Percentiles rank a stretch among this genome's conserved stretches.
Evolutionary conservation across 345 rosid genomes (phyloP).

Genomic region (Hypericum androsaemum): DNA sequence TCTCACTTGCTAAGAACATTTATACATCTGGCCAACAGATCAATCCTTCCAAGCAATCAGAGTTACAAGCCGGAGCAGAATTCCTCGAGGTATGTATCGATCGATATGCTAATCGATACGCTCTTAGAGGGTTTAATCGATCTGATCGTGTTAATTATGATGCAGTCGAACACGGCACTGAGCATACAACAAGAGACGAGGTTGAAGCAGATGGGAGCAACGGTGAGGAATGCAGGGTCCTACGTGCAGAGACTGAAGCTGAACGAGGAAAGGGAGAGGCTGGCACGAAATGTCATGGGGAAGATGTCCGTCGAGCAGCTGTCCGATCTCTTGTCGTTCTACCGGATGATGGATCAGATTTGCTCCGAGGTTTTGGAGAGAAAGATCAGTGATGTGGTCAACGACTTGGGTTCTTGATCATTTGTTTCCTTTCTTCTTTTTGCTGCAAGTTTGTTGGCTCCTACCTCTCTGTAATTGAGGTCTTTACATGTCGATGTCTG

Average conservation of each 20-base stretch:
- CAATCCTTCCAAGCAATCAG: constrained; percentile 40
- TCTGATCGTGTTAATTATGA: background rate
- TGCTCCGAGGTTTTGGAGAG: constrained; percentile 19
- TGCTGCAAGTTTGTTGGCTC: no score
- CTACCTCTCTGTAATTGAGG: no score
- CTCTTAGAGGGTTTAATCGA: no score
- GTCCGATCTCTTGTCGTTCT: constrained; percentile 69
- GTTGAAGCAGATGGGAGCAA: constrained; percentile 90
- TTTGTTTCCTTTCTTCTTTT: no score
- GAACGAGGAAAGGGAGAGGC: constrained; percentile 52
- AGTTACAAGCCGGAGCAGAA: constrained; percentile 58
- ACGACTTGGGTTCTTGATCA: constrained; percentile 5
- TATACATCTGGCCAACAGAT: constrained; percentile 33
- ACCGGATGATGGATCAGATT: constrained; percentile 65
- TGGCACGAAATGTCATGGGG: constrained; percentile 53
- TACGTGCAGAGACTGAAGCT: constrained; percentile 48
- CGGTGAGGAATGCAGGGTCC: constrained; percentile 67
- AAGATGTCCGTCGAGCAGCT: constrained; percentile 65
- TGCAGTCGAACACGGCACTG: constrained; percentile 63
- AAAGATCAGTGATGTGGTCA: constrained; percentile 41
- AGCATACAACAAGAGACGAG: constrained; percentile 69
- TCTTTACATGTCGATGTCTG: no score
- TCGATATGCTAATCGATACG: no score
- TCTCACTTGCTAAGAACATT: constrained; percentile 52
- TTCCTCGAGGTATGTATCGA: constrained; percentile 61